A percentile compares a stretch with the other conserved stretches of the same genome.
Conservation (phyloP, 2,329 filamentous ascomycete genomes). For the Aspergillus felis region DNA sequence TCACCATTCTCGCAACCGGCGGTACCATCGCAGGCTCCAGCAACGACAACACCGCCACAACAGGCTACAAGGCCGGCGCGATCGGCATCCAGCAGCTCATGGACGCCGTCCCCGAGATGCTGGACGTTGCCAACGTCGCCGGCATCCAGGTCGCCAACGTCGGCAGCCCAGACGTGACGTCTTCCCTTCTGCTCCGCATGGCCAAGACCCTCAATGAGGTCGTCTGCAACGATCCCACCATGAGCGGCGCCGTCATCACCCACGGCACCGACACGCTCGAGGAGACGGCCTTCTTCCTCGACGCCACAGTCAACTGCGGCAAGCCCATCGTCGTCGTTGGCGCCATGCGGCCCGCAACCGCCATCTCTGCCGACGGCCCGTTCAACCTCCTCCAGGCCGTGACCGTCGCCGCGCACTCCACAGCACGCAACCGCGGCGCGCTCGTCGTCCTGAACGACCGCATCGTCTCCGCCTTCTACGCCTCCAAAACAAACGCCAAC, state of each 20-base stretch:
- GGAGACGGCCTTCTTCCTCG: conserved; percentile 61
- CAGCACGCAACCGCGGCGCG: conserved; percentile 50
- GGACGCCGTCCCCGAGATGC: conserved; percentile 22
- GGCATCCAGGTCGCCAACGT: conserved; percentile 26
- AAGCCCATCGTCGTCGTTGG: conserved; percentile 61
- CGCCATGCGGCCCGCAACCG: conserved; percentile 61
- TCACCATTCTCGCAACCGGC: conserved; percentile 23
- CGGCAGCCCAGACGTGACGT: conserved; percentile 22
- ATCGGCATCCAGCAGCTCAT: conserved; percentile 22
- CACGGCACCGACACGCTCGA: conserved; percentile 65
- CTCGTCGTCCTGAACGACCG: conserved; percentile 62
- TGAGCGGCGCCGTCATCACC: conserved; percentile 44
- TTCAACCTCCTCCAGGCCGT: conserved; percentile 60
- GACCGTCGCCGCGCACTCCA: conserved; percentile 49
- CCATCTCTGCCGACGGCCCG: conserved; percentile 60
- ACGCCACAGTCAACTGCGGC: conserved; percentile 52
- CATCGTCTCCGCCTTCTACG: conserved; percentile 56
- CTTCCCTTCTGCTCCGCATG: conserved; percentile 20
- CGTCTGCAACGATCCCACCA: conserved; percentile 20
- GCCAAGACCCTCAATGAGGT: conserved; percentile 16
- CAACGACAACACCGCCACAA: conserved; percentile 22
- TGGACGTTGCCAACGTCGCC: conserved; percentile 24
- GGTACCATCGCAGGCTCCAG: conserved; percentile 25
- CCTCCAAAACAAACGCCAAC: conserved; percentile 61
- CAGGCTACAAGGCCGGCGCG: conserved; percentile 23